Evolutionary conservation across 176 grass and related monocot species (phyloP), one percentile per base, ranked within the genome.

Genomic region (Juncus effusus): DNA sequence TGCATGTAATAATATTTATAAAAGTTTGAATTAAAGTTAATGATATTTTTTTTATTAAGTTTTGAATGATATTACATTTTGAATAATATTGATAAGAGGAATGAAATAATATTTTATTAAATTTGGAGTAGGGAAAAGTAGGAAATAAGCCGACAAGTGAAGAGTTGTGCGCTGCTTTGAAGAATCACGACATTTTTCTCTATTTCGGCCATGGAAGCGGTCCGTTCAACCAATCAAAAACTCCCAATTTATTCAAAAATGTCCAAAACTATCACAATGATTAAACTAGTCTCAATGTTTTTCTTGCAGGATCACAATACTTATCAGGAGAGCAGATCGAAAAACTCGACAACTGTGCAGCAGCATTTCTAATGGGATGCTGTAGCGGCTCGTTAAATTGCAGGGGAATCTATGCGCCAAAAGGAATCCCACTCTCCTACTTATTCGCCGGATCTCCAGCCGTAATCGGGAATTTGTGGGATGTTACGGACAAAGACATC

Each of bases 141-240:
- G 81, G 87, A 77, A 64, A 64, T 57, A 54, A 71, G 59, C 84
- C 77, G 51, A 79, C 63, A 57, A 70, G 74, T 67, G 66, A 88
- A 70, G 84, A 96, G 62, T 81, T 96, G 13, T 59, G 77, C 56
- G 76, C 76, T 56, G 86, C 79, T 16, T 76, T 96, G 77, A 83
- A 39, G 55, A 96, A 79, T 74, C 84, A 87, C 79, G 87, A 96
- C 58, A 77, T 96, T 55, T 96, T 88, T 54, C 65, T 96, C 4
- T 96, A 96, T 49, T 90, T 96, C 60, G 92, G 92, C 28, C 92
- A 96, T 88, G 92, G 92, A 74, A 96, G 84, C 65, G 92, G 87
- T 96, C 87, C 65, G 84, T 54, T 38, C 61, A 60, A 28, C 19
- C 19, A 28, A 28, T 28, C 19, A 28, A 28, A 28, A 28, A 28